Evolutionary conservation across 139 green algal species (phyloP).

Genomic region (Micractinium conductrix): DNA sequence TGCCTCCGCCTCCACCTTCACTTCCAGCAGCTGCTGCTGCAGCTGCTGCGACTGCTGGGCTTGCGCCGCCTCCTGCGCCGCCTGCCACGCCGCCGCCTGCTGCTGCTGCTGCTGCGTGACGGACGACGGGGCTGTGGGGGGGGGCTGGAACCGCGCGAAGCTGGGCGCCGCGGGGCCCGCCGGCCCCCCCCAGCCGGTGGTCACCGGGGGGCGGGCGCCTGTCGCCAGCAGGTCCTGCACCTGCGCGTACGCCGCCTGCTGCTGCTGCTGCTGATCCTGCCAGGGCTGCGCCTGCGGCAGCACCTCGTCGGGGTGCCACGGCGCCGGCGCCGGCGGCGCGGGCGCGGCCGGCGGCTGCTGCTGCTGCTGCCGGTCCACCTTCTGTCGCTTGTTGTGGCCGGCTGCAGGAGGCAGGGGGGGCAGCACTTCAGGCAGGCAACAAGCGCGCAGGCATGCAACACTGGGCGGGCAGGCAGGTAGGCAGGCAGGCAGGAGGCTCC

Average conservation of each 20-base stretch:
- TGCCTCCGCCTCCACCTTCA: background rate
- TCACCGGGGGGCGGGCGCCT: background rate
- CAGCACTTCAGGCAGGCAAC: background rate
- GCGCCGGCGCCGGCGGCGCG: background rate
- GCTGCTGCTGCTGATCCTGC: background rate
- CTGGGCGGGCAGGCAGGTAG: background rate
- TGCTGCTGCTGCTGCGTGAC: background rate
- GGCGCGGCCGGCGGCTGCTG: background rate
- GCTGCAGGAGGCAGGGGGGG: background rate
- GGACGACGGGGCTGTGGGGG: background rate
- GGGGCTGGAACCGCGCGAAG: background rate
- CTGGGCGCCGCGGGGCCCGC: too few relatives aligned
- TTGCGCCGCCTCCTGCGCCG: background rate
- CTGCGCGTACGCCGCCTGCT: background rate
- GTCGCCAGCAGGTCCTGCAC: background rate
- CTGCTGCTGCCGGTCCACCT: background rate
- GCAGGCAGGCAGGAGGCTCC: background rate
- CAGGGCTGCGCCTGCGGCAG: background rate
- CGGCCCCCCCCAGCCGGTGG: conserved; percentile 4
- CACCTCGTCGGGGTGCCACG: background rate
- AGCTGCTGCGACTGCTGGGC: background rate
- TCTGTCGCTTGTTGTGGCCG: conserved; percentile 15
- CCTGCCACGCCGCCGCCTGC: background rate
- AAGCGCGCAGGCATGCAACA: background rate
- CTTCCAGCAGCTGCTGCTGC: background rate